Percentiles rank a stretch among this genome's conserved stretches.
Evolutionary conservation across 2,329 filamentous ascomycete species (phyloP).

Genomic region (Ascochyta pisi): DNA sequence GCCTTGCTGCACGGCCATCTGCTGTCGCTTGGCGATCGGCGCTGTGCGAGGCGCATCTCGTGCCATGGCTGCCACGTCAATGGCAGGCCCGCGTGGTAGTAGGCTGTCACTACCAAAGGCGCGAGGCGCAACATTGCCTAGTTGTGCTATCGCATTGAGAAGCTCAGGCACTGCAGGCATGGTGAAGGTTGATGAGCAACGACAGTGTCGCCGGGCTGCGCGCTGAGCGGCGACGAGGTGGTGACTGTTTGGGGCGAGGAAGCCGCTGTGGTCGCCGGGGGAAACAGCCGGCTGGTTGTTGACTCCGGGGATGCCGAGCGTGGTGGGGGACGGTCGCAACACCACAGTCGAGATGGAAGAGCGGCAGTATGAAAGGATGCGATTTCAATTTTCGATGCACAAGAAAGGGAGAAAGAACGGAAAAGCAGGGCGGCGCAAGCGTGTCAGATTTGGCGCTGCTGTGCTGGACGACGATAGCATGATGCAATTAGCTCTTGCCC

Average conservation of each 20-base stretch:
- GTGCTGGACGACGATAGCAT: constrained; percentile 29
- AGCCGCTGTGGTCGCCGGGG: constrained; percentile 24
- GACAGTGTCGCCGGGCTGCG: constrained; percentile 19
- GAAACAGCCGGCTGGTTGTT: constrained; percentile 23
- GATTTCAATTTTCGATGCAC: constrained; percentile 4
- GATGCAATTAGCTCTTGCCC: constrained; percentile 36
- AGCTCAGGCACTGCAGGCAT: constrained; percentile 40
- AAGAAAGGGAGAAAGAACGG: constrained; percentile 6
- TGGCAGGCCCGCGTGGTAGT: constrained; percentile 26
- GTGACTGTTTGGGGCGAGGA: constrained; percentile 17
- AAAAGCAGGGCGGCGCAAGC: constrained; percentile 19
- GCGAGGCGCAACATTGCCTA: constrained; percentile 34
- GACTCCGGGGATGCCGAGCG: constrained; percentile 32
- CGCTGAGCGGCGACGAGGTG: constrained; percentile 10
- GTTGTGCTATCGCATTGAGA: constrained; percentile 29
- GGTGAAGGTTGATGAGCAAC: constrained; percentile 14
- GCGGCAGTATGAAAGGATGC: constrained; percentile 4
- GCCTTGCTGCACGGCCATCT: constrained; percentile 30
- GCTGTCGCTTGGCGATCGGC: constrained; percentile 28
- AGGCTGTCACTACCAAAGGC: constrained; percentile 21
- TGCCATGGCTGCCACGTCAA: constrained; percentile 21
- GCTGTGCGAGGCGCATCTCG: constrained; percentile 19
- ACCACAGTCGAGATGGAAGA: constrained; percentile 17
- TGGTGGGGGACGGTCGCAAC: constrained; percentile 23
- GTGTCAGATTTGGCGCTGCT: constrained; percentile 24